A percentile compares a stretch with the other conserved stretches of the same genome.
Conservation (phyloP, 2,329 filamentous ascomycete species). For the Sphaerostilbella broomeana region DNA sequence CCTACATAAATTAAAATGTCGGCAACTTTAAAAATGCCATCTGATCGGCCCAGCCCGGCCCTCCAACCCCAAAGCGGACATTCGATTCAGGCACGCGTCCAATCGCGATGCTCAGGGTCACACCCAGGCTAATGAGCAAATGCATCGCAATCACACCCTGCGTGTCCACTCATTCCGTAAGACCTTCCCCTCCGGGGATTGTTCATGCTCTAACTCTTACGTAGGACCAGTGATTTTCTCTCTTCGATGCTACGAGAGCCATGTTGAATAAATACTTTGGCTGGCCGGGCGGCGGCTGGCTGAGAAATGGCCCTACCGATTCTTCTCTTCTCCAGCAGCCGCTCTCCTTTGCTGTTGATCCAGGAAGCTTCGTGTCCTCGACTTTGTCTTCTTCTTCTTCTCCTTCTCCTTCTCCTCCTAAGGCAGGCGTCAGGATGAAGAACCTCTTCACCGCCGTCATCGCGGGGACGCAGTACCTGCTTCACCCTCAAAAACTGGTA, state of each 20-base stretch:
- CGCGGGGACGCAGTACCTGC: conserved; percentile 33
- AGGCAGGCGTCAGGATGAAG: conserved; percentile 20
- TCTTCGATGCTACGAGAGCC: neutral
- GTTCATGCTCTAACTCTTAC: neutral
- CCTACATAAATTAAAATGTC: no score
- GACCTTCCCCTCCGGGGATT: neutral
- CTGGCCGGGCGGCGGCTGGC: no score
- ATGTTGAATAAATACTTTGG: conserved; percentile 3
- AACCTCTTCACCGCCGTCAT: conserved; percentile 31
- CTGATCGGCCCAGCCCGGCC: no score
- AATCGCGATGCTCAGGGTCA: neutral
- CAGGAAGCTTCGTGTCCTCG: neutral
- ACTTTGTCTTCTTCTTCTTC: no score
- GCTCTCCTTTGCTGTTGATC: neutral
- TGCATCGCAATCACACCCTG: neutral
- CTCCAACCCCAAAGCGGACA: neutral
- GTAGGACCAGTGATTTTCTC: neutral
- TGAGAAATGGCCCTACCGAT: no score
- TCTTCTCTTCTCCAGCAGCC: neutral
- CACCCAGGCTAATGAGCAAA: neutral
- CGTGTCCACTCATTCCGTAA: neutral
- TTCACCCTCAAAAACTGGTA: conserved; percentile 34
- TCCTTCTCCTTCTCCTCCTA: no score
- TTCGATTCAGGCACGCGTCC: neutral
- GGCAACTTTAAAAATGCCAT: no score